Evolutionary conservation across 148 eudicot species (phyloP), one percentile per base, ranked within the genome.

Genomic region (Vaccinium darrowii): DNA sequence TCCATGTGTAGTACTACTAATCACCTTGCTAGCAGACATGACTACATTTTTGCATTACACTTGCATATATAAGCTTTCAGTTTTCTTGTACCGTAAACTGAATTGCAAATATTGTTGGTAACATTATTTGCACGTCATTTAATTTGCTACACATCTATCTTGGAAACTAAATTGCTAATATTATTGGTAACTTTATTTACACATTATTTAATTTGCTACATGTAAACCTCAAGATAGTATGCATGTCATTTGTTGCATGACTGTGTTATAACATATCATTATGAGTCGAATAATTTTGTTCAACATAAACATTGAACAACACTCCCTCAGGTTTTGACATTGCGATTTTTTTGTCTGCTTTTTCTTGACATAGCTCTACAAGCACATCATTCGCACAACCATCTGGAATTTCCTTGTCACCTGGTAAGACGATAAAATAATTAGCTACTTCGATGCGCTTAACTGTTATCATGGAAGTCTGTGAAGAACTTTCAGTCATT

Each of bases 381-480:
- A 92, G 89, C 91, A 96, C 99, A 53, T 94, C 99, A 82, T 96
- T 91, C 90, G 99, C 99, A 57, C 99, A 96, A 85, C 99, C 99
- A 88, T 96, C 99, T 84, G 99, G 99, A 88, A 92, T 96, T 84
- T 93, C 98, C 69, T 88, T 96, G 84, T 93, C 99, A n/a, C 91
- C 92, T 67, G 98, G 98, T 93, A 94, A 72, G 56, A 57, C 74
- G 30, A 62, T 36, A 43, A 79, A 78, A 56, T 76, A n/a, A 13
- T 71, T 74, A 52, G 30, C 50, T 25, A 43, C 60, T 76, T n/a
- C 65, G 27, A 19, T 74, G 51, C 33, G 57, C 76, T 80, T 50
- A 57, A 51, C 51, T 43, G 81, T 5, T 67, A 54, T 13, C 25
- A n/a, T n/a, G 12, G 33, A 78, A 49, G 69, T 79, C 80, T 57